Percentiles rank a stretch among this genome's conserved stretches.
phyloP scores from a whole-genome alignment of 2,329 filamentous ascomycete genomes.

The Verticillium albo-atrum region DNA sequence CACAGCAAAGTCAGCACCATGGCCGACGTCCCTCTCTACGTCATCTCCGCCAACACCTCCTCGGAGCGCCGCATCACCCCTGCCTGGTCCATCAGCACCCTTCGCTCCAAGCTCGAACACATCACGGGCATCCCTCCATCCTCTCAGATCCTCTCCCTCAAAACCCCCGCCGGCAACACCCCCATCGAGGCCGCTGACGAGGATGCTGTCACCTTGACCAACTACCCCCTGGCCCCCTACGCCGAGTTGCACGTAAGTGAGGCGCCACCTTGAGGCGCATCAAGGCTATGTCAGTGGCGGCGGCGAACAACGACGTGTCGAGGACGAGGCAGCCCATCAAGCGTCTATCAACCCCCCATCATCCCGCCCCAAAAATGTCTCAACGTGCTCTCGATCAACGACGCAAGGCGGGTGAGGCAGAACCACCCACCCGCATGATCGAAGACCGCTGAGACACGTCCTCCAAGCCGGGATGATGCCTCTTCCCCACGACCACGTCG shows the following conservation, averaged over 20 bases:
- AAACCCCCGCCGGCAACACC: constrained; percentile 55
- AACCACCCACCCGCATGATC: neutral
- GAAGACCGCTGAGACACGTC: neutral
- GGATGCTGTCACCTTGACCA: constrained; percentile 59
- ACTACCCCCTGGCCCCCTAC: constrained; percentile 66
- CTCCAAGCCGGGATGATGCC: neutral
- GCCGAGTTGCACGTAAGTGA: constrained; percentile 74
- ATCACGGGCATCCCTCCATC: constrained; percentile 86
- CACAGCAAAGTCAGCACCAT: constrained; percentile 32
- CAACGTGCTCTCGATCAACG: neutral
- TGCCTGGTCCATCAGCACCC: constrained; percentile 79
- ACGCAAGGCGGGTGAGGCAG: neutral
- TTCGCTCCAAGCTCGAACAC: constrained; percentile 85
- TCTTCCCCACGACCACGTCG: neutral
- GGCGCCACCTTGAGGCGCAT: neutral
- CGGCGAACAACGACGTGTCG: neutral
- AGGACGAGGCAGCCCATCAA: constrained; percentile 11
- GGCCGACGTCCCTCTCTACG: constrained; percentile 70
- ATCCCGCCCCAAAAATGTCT: constrained; percentile 11
- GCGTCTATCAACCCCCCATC: constrained; percentile 11
- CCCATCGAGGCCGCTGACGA: constrained; percentile 68
- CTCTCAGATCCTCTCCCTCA: constrained; percentile 71
- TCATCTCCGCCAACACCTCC: constrained; percentile 70
- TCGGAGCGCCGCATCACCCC: constrained; percentile 91
- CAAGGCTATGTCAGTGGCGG: neutral